Percentiles rank a stretch among this genome's conserved stretches.
These are phyloP conservation scores for Astraeus odoratus DNA, from an alignment of 768 basidiomycete species.

Conservation along the genomic window DNA sequence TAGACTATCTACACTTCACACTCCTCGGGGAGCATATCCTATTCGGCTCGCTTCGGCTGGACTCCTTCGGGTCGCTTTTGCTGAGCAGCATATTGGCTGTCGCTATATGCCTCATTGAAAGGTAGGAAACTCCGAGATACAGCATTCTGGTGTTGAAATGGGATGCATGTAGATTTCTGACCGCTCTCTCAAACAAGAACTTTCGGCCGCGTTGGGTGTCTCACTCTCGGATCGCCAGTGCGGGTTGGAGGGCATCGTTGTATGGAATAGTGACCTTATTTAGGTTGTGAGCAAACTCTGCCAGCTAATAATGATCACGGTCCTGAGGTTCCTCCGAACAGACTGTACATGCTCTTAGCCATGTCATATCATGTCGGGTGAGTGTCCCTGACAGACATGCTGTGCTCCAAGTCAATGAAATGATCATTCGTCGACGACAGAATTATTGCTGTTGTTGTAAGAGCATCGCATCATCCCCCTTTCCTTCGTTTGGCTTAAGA, in stretches of 20 bases:
- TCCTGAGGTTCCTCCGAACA: slow-evolving; percentile 18
- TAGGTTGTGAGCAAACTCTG: slow-evolving; percentile 46
- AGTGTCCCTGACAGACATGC: slow-evolving; percentile 19
- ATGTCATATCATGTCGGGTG: slow-evolving; percentile 71
- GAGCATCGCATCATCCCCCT: neutral
- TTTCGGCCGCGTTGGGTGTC: slow-evolving; percentile 38
- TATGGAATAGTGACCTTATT: slow-evolving; percentile 54
- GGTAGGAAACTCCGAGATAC: slow-evolving; percentile 32
- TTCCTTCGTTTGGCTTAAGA: neutral
- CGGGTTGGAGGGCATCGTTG: slow-evolving; percentile 46
- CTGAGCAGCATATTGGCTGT: slow-evolving; percentile 38
- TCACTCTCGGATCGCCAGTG: slow-evolving; percentile 37
- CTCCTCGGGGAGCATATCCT: slow-evolving; percentile 42
- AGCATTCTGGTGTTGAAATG: slow-evolving; percentile 3
- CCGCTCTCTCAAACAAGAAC: slow-evolving; percentile 42
- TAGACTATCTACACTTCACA: slow-evolving; percentile 37
- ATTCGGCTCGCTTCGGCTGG: slow-evolving; percentile 34
- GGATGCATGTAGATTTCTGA: slow-evolving; percentile 35
- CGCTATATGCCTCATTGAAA: slow-evolving; percentile 47
- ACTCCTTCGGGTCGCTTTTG: slow-evolving; percentile 44
- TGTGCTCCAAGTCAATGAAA: too few relatives aligned
- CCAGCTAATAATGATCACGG: neutral
- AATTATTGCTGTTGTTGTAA: slow-evolving; percentile 21
- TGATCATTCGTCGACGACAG: slow-evolving; percentile 5
- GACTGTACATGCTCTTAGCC: slow-evolving; percentile 65